Base-by-base conservation (phyloP, 2,329 filamentous ascomycete genomes). In the Paecilomyces niveus region DNA sequence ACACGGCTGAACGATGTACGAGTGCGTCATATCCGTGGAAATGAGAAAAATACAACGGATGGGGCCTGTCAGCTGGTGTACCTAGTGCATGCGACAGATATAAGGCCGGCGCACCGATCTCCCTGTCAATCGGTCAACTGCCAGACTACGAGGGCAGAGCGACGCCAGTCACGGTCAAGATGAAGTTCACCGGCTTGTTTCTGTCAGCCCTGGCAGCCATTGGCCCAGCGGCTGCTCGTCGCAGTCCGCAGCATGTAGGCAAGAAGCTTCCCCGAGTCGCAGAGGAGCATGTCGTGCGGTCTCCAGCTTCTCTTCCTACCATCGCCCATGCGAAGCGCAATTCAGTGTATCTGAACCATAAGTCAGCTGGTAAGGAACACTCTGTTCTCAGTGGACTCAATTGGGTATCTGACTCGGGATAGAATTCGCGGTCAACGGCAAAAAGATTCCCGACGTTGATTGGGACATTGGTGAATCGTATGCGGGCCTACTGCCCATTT, bases 381-480 rank as follows among this genome's bases (percentile, higher is more conserved):
- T 29, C n/a, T 21, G n/a, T 13, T 45, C 3, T 45, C 15, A 45
- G 6, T 18, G 35, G n/a, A 45, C 39, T 45, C 5, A n/a, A 18
- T 18, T 45, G 4, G 39, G 15, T 45, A 45, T n/a, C 39, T 45
- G 15, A 45, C 39, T 45, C n/a, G 39, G 39, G 9, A 6, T 45
- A 45, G 39, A 45, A 45, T 45, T 45, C n/a, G 39, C n/a, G 39
- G 39, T 45, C 39, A 18, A 45, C 39, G 39, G 39, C n/a, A 18
- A n/a, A 8, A 18, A n/a, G 8, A 45, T 91, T 54, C 89, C 89
- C 0, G 85, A 89, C 18, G 85, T 91, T 0, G 68, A 81, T 26
- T 92, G 89, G 61, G 87, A 91, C 61, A 75, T 89, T 56, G 81
- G 81, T 22, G 77, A 79, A 65, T 75, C 76, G 54, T 80, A 79